Percentiles rank a stretch among this genome's conserved stretches.
Conservation (phyloP, 805 yeast genomes). For the Kazachstania kunashirensis region DNA sequence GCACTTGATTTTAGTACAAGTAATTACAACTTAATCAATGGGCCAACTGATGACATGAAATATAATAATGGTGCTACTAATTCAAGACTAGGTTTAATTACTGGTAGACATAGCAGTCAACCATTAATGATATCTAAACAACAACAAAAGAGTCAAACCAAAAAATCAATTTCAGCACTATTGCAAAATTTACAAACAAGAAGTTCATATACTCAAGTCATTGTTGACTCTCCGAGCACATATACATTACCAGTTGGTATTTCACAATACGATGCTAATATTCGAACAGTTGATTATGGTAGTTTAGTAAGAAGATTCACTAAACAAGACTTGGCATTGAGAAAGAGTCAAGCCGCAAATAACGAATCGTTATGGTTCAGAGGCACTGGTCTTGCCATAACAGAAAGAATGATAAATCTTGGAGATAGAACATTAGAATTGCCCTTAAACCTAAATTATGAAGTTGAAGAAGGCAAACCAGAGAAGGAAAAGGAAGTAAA, state of each 20-base stretch:
- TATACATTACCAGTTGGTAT: conserved; percentile 21
- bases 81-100: not conserved
- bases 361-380: conserved; percentile 56
- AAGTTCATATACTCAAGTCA: conserved; percentile 10
- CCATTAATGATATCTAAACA: conserved; percentile 1
- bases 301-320: conserved; percentile 18
- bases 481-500: conserved; percentile 9
- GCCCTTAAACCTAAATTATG: conserved; percentile 19
- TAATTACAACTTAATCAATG: not conserved
- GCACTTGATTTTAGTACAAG: no score
- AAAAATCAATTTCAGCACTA: not conserved
- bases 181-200: conserved; percentile 3
- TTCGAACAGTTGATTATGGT: conserved; percentile 29
- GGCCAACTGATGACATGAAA: not conserved
- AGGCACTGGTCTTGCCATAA: conserved; percentile 49
- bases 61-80: not conserved
- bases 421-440: conserved; percentile 13
- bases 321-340: conserved; percentile 16
- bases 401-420: conserved; percentile 31
- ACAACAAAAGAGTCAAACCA: conserved; percentile 1
- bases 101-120: not conserved
- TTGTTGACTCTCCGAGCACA: conserved; percentile 23
- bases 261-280: conserved; percentile 26
- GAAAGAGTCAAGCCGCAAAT: conserved; percentile 14
- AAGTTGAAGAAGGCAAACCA: conserved; percentile 12